These are phyloP conservation scores for Cladosporium colombiae DNA, from an alignment of 2,329 filamentous ascomycete genomes.

Conservation along the genomic window DNA sequence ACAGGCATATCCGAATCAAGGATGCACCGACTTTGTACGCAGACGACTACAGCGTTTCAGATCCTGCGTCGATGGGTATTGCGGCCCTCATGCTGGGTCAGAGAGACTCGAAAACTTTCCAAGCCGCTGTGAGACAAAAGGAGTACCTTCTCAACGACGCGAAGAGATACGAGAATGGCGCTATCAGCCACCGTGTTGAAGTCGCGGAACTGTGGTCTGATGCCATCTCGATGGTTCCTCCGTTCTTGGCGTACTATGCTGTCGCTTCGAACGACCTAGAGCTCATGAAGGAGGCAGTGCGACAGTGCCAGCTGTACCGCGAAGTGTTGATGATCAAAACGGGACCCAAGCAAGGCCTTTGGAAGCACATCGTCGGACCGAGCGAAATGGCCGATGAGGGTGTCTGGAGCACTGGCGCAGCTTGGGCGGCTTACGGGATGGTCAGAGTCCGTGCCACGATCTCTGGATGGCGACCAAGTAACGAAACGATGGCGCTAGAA, in stretches of 20 bases:
- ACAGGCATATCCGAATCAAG: slow-evolving; percentile 36
- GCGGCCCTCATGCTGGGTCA: slow-evolving; percentile 48
- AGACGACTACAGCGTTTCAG: slow-evolving; percentile 42
- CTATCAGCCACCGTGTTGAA: slow-evolving; percentile 50
- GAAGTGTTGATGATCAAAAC: slow-evolving; percentile 40
- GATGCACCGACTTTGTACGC: slow-evolving; percentile 35
- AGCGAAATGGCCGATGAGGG: slow-evolving; percentile 39
- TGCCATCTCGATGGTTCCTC: slow-evolving; percentile 54
- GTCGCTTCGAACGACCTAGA: slow-evolving; percentile 41
- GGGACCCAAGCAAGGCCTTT: slow-evolving; percentile 36
- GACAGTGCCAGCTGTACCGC: slow-evolving; percentile 46
- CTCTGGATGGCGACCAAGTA: slow-evolving; percentile 35
- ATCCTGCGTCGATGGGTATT: slow-evolving; percentile 50
- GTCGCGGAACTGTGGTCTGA: slow-evolving; percentile 52
- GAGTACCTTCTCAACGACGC: slow-evolving; percentile 43
- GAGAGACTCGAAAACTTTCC: slow-evolving; percentile 36
- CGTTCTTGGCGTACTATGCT: slow-evolving; percentile 51
- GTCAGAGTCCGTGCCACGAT: slow-evolving; percentile 49
- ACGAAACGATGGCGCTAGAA: slow-evolving; percentile 25
- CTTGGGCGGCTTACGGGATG: slow-evolving; percentile 52
- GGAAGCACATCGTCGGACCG: slow-evolving; percentile 50
- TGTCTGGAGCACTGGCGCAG: slow-evolving; percentile 53
- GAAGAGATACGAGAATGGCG: slow-evolving; percentile 48
- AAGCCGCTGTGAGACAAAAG: slow-evolving; percentile 45
- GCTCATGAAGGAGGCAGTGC: slow-evolving; percentile 40